Percentiles rank a stretch among this genome's conserved stretches.
Conservation (phyloP, 176 grass and related monocot species). For the Rhynchospora breviuscula region DNA sequence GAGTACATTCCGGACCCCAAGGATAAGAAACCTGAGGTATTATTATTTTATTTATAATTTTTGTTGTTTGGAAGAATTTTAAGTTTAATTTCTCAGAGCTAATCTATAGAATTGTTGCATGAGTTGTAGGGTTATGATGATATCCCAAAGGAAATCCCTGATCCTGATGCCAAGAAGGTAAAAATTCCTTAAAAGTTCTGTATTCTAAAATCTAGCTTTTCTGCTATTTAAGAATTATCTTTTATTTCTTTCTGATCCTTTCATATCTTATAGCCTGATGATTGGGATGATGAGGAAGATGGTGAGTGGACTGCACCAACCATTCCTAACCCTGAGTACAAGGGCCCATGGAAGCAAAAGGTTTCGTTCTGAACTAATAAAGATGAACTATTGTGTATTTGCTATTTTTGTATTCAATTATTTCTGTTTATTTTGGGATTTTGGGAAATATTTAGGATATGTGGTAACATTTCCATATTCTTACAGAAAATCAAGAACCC, state of each 20-base stretch:
- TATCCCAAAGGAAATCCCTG: constrained; percentile 74
- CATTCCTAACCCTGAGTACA: constrained; percentile 91
- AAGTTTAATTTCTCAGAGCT: not conserved
- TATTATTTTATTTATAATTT: not conserved
- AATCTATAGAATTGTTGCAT: not conserved
- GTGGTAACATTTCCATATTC: not conserved
- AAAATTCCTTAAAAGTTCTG: not conserved
- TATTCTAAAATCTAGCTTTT: not conserved
- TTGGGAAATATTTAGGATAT: not conserved
- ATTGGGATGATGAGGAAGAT: constrained; percentile 96
- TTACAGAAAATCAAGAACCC: constrained; percentile 97
- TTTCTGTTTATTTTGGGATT: not conserved
- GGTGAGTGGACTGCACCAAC: constrained; percentile 91
- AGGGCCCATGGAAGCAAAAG: constrained; percentile 88
- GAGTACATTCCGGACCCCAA: constrained; percentile 86
- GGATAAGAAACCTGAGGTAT: constrained; percentile 90
- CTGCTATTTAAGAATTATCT: not conserved
- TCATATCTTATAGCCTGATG: constrained; percentile 59
- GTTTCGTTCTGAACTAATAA: constrained; percentile 18
- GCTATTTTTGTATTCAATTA: not conserved
- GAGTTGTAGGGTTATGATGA: constrained; percentile 71
- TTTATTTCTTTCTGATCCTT: not conserved
- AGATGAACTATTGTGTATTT: not conserved
- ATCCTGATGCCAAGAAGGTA: constrained; percentile 85
- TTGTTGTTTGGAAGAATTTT: not conserved